Evolutionary conservation across 140 eudicot genomes (phyloP), one percentile per base, ranked within the genome.

Genomic region (Flaveria floridana): DNA sequence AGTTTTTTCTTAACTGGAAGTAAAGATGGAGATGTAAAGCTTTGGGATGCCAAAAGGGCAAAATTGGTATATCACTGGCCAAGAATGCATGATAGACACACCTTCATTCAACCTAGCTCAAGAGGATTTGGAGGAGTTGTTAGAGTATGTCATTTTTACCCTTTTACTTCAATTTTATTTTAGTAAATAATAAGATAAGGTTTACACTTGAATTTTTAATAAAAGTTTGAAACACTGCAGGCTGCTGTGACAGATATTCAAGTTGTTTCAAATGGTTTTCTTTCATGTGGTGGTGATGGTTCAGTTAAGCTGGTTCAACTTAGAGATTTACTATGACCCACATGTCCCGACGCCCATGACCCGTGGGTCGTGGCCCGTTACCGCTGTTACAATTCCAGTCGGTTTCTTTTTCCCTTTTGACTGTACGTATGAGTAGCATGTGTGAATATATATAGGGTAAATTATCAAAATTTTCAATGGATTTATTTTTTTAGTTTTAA

Each of bases 21-120:
- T 83, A 94, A 90, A 87, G 99, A 94, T 71, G 99, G 99, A 65
- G 99, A 94, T 70, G 97, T 94, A 34, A 94, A 94, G 82, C 92
- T 94, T 51, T 94, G 99, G 99, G 99, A 94, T 81, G 99, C 99
- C 16, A 94, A 87, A 82, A 87, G 76, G 67, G 91, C 96, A 14
- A 84, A 82, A 66, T 75, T 90, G 65, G 95, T 94, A 71, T 90
- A 47, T 81, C 99, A 94, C 78, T 94, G 99, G 99, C 97, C 99
- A 25, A 94, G 82, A 76, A 77, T 94, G 85, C 99, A 94, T 76
- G 99, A 94, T 37, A 80, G 91, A 50, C 97, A 90, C 84, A 88
- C 96, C 37, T 94, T 90, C 68, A 81, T 90, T 73, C 97, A 90
- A 79, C 94, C 91, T 16, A 84, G 86, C 75, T 87, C 94, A 66